These are phyloP conservation scores for Trametes cubensis DNA, from an alignment of 768 basidiomycete genomes.

Conservation along the genomic window DNA sequence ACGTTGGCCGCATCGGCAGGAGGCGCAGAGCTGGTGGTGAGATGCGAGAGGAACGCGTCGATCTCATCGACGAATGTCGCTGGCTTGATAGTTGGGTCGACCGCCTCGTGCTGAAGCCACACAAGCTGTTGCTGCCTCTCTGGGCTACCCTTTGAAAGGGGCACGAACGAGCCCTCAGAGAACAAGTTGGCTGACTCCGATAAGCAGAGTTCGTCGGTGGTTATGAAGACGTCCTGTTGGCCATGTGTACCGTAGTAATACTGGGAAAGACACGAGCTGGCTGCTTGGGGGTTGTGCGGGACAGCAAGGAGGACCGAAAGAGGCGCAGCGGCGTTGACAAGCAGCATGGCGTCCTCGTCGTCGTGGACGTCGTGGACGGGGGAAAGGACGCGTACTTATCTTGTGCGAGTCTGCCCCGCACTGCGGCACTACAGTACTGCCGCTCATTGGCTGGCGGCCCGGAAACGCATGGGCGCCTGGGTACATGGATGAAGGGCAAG, in stretches of 20 bases:
- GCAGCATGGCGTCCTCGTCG: conserved; percentile 18
- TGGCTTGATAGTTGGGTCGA: conserved; percentile 48
- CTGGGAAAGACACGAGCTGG: conserved; percentile 47
- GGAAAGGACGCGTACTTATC: background rate
- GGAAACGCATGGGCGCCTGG: too few species aligned
- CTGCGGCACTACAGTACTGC: too few species aligned
- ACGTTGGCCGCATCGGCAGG: background rate
- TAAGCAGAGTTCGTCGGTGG: conserved; percentile 45
- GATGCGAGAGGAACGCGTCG: conserved; percentile 17
- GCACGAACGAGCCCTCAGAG: conserved; percentile 33
- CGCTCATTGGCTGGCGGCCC: too few species aligned
- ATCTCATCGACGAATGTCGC: conserved; percentile 31
- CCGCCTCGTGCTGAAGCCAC: conserved; percentile 60
- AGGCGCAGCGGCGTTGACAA: conserved; percentile 19
- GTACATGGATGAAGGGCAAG: too few species aligned
- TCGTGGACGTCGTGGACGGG: conserved; percentile 1
- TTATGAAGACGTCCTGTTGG: conserved; percentile 52
- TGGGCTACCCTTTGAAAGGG: conserved; percentile 17
- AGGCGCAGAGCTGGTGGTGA: background rate
- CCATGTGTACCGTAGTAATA: conserved; percentile 61
- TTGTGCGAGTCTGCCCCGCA: too few species aligned
- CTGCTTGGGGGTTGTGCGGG: conserved; percentile 45
- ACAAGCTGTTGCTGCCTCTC: conserved; percentile 46
- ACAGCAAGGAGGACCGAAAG: conserved; percentile 41
- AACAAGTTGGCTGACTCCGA: conserved; percentile 27